phyloP scores from a whole-genome alignment of 2,329 filamentous ascomycete genomes.

The Fusarium gaditjirri region DNA sequence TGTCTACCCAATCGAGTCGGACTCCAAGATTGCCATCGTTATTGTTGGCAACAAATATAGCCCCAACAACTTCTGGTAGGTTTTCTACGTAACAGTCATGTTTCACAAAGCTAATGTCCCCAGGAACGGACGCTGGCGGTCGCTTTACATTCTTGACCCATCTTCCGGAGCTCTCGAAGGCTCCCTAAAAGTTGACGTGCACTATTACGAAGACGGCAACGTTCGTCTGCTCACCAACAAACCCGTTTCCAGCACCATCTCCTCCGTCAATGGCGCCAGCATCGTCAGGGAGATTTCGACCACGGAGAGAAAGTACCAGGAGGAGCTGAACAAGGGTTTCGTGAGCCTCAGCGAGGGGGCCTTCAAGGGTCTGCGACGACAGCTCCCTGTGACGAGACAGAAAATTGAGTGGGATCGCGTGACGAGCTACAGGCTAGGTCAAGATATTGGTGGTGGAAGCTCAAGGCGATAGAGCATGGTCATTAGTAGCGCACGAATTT shows the following conservation, averaged over 20 bases:
- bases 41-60: slow-evolving; percentile 97
- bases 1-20: slow-evolving; percentile 82
- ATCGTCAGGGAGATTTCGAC: slow-evolving; percentile 81
- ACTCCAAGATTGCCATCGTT: slow-evolving; percentile 80
- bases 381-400: slow-evolving; percentile 95
- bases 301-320: slow-evolving; percentile 92
- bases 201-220: slow-evolving; percentile 99
- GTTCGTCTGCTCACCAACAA: slow-evolving; percentile 94
- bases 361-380: slow-evolving; percentile 91
- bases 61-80: slow-evolving; percentile 95
- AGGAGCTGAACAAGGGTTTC: slow-evolving; percentile 93
- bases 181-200: slow-evolving; percentile 90
- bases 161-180: slow-evolving; percentile 76
- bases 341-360: slow-evolving; percentile 89
- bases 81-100: background rate
- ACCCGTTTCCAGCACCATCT: slow-evolving; percentile 70
- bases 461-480: slow-evolving; percentile 49
- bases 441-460: slow-evolving; percentile 79
- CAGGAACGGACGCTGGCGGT: slow-evolving; percentile 97
- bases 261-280: slow-evolving; percentile 71
- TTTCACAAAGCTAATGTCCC: slow-evolving; percentile 27
- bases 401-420: slow-evolving; percentile 99
- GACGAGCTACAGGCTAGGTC: slow-evolving; percentile 86
- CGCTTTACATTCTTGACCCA: slow-evolving; percentile 82
- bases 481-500: slow-evolving; percentile 21